Evolutionary conservation across 2,329 filamentous ascomycete species (phyloP).

Genomic region (Madurella mycetomatis): DNA sequence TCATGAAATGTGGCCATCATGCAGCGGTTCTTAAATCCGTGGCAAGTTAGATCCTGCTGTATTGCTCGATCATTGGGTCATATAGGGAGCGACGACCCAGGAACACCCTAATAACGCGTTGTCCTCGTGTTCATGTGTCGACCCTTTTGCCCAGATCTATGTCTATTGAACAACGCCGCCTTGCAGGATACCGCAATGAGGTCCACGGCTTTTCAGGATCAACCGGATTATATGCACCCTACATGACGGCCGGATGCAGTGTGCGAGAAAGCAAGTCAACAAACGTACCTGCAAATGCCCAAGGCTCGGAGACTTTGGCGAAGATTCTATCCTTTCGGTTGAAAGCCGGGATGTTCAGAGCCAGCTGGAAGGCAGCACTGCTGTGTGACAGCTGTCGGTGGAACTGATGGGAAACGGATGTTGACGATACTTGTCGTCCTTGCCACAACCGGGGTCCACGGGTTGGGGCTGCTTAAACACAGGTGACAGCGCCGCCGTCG

Average conservation of each 20-base stretch:
- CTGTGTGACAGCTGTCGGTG: constrained; percentile 26
- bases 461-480: constrained; percentile 15
- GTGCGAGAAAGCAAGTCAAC: neutral
- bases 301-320: neutral
- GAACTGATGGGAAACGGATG: constrained; percentile 19
- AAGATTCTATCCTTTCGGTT: constrained; percentile 6
- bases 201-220: neutral
- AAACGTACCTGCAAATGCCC: constrained; percentile 4
- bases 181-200: neutral
- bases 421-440: constrained; percentile 11
- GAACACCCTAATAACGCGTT: neutral
- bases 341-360: constrained; percentile 23
- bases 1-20: no score
- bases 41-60: no score
- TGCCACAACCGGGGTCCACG: constrained; percentile 19
- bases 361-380: constrained; percentile 29
- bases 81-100: neutral
- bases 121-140: neutral
- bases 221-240: no score
- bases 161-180: constrained; percentile 11
- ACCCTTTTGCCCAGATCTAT: neutral
- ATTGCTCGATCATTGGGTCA: no score
- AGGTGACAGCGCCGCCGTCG: constrained; percentile 22
- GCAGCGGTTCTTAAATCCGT: no score
- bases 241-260: no score